Conservation (phyloP, 129 eudicot genomes). For the Flaveria robusta region DNA sequence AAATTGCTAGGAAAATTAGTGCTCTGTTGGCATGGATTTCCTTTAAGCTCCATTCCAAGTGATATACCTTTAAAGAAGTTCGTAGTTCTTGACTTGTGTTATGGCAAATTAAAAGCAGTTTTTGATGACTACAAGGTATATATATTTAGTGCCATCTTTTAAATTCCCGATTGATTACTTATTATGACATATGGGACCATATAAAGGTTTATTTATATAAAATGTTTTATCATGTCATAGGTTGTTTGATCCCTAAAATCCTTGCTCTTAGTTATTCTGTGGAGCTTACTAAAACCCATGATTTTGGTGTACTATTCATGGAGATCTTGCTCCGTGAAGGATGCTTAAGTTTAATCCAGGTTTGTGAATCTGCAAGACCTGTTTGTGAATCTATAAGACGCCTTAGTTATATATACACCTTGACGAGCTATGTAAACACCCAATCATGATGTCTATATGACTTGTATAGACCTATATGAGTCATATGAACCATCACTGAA, state of each 20-base stretch:
- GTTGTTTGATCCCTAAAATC: not conserved
- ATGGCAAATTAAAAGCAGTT: not conserved
- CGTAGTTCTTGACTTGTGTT: conserved; percentile 9
- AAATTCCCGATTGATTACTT: not conserved
- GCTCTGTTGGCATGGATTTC: conserved; percentile 14
- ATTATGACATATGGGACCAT: not conserved
- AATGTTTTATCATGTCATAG: not conserved
- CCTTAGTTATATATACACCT: no score
- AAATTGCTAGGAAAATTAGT: conserved; percentile 17
- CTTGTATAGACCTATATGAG: no score
- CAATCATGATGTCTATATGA: no score
- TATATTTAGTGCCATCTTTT: not conserved
- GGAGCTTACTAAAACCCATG: conserved; percentile 7
- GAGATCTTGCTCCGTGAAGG: conserved; percentile 10
- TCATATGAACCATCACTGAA: no score
- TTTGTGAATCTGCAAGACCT: not conserved
- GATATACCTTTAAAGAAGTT: not conserved
- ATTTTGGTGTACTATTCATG: conserved; percentile 13
- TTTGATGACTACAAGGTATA: not conserved
- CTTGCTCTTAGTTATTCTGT: conserved; percentile 1
- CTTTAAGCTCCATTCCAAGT: not conserved
- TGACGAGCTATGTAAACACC: no score
- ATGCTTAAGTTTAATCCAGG: not conserved
- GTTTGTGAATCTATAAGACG: no score
- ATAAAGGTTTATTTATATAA: not conserved